phyloP scores from a whole-genome alignment of 805 yeast species.

The Saccharomycopsis lassenensis region DNA sequence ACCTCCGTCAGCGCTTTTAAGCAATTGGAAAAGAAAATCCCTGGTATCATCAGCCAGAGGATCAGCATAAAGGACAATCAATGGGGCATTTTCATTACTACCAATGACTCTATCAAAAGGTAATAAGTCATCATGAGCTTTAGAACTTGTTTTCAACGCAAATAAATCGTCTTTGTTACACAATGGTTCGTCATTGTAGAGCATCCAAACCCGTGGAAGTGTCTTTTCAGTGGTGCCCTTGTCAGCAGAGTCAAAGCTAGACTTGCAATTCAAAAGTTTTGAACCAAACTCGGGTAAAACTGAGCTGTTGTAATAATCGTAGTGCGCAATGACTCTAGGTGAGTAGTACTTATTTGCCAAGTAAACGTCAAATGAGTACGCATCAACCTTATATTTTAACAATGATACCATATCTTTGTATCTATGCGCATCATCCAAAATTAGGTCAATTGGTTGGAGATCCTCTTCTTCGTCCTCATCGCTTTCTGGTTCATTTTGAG shows the following conservation, averaged over 20 bases:
- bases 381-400: no score
- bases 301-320: constrained; percentile 33
- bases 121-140: constrained; percentile 20
- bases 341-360: constrained; percentile 32
- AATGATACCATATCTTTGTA: background rate
- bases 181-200: constrained; percentile 41
- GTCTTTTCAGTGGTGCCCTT: constrained; percentile 8
- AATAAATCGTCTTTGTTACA: constrained; percentile 65
- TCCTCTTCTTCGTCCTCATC: constrained; percentile 6
- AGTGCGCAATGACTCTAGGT: constrained; percentile 60
- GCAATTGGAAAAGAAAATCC: constrained; percentile 47
- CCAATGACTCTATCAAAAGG: constrained; percentile 64
- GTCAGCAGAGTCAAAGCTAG: constrained; percentile 29
- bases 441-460: no score
- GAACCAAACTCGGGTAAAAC: constrained; percentile 24
- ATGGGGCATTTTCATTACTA: constrained; percentile 32
- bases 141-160: constrained; percentile 56
- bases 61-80: constrained; percentile 60
- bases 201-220: constrained; percentile 32
- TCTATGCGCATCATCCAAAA: background rate
- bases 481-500: constrained; percentile 13
- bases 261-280: constrained; percentile 17
- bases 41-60: constrained; percentile 38
- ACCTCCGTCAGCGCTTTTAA: constrained; percentile 47
- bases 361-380: constrained; percentile 14